Base-by-base conservation (phyloP, 108 stramenopile genomes). In the Cyclotella baltica region DNA sequence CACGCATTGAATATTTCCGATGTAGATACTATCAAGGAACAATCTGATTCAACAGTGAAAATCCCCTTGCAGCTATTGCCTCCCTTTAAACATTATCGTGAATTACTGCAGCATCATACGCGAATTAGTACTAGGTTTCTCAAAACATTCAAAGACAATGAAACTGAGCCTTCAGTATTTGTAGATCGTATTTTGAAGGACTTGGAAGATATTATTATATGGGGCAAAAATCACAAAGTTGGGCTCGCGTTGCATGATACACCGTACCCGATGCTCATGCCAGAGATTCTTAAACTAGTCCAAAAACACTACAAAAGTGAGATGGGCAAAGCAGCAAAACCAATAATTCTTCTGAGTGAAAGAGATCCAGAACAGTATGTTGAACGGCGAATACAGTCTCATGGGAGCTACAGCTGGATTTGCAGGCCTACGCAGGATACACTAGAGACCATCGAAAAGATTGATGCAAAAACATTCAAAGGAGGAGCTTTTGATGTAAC, bases 261-360 rank as follows among this genome's bases (percentile, higher is more conserved):
- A 28, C 76, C 76, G 23, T 77, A 77, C 52, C 76, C 76, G 63
- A 36, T 62, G 30, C 40, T 77, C 18, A 63, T 77, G 68, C 76
- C 76, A 18, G 61, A 77, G 22, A 77, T 77, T 70, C 18, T 70
- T 2, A 70, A 77, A 27, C 20, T 77, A 4, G 68, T 70, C 5
- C 67, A 70, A 31, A 70, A 70, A 33, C 57, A 77, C 62, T 70
- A 77, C 52, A 56, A 37, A 16, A 46, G 57, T 10, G 20, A 58
- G 28, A 34, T 30, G 25, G 48, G 16, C 22, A 4, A 67, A 16
- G 25, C 4, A 47, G 36, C 27, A 10, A 73, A 63, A 34, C 76
- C 76, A 16, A 70, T 77, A 0, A 61, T 77, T n/a, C 40, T 77
- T 20, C 37, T 77, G 40, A 77, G 76, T 51, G 76, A 77, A 51